These are phyloP conservation scores for Mucor lusitanicus DNA, from an alignment of 371 early-diverging fungal genomes.

Conservation along the genomic window DNA sequence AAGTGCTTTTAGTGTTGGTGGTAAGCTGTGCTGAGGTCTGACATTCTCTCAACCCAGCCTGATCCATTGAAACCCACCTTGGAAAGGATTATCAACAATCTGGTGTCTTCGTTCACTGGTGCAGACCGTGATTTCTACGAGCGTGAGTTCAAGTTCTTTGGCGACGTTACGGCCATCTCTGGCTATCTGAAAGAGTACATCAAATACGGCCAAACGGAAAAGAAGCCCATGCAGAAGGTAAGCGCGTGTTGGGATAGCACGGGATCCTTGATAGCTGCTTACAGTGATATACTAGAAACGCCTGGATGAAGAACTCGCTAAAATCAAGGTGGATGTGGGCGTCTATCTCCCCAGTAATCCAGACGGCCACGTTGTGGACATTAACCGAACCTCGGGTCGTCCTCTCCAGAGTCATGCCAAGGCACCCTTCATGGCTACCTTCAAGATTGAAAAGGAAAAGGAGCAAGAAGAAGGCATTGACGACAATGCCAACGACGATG, in stretches of 20 bases:
- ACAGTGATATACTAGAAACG: conserved; percentile 32
- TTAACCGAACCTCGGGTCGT: conserved; percentile 93
- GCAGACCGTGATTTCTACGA: conserved; percentile 88
- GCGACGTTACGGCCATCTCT: conserved; percentile 94
- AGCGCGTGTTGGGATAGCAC: too few species aligned
- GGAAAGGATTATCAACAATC: conserved; percentile 83
- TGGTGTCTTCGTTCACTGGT: conserved; percentile 80
- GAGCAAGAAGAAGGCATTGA: conserved; percentile 47
- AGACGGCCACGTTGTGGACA: conserved; percentile 92
- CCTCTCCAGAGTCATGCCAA: conserved; percentile 99
- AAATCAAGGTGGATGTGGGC: conserved; percentile 94
- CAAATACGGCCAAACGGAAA: conserved; percentile 91
- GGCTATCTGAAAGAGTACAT: conserved; percentile 96
- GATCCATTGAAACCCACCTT: conserved; percentile 86
- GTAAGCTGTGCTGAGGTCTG: not conserved
- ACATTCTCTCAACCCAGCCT: conserved; percentile 24
- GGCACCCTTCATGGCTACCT: conserved; percentile 99
- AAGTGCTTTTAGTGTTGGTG: not conserved
- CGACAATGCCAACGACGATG: conserved; percentile 38
- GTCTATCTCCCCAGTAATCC: conserved; percentile 99
- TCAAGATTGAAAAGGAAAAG: conserved; percentile 77
- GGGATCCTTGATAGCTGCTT: too few species aligned
- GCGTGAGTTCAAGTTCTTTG: conserved; percentile 95
- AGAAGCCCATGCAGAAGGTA: conserved; percentile 77
- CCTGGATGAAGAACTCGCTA: conserved; percentile 95